A percentile compares a stretch with the other conserved stretches of the same genome.
Conservation (phyloP, 2,329 filamentous ascomycete species). For the Cladosporium sphaerospermum region DNA sequence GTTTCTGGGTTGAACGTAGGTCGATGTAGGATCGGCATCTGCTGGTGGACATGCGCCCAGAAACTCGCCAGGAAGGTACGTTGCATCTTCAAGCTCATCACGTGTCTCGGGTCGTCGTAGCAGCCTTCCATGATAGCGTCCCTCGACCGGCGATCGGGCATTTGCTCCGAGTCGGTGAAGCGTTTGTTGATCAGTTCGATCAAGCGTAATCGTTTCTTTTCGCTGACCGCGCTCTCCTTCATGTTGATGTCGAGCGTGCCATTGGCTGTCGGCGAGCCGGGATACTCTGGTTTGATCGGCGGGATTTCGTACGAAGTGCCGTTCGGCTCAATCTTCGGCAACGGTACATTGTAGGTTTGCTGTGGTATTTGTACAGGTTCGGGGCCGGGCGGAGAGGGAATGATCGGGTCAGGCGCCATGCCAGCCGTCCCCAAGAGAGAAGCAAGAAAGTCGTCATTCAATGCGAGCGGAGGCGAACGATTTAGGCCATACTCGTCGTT, state of each 20-base stretch:
- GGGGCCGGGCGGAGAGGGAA: constrained; percentile 20
- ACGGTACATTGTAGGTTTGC: constrained; percentile 14
- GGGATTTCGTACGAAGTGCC: constrained; percentile 7
- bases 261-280: constrained; percentile 13
- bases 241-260: constrained; percentile 62
- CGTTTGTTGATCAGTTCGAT: constrained; percentile 73
- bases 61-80: constrained; percentile 89
- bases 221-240: constrained; percentile 74
- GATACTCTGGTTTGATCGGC: not conserved
- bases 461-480: constrained; percentile 64
- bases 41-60: constrained; percentile 91
- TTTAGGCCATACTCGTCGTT: constrained; percentile 69
- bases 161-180: constrained; percentile 74
- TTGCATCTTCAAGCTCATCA: constrained; percentile 87
- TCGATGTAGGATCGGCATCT: constrained; percentile 89
- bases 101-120: constrained; percentile 54
- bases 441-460: constrained; percentile 25
- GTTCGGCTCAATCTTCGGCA: constrained; percentile 23
- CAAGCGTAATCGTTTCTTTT: constrained; percentile 72
- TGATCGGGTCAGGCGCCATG: constrained; percentile 12
- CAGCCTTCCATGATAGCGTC: constrained; percentile 74
- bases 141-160: constrained; percentile 67
- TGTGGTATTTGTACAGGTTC: constrained; percentile 14
- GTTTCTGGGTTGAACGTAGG: constrained; percentile 87
- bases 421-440: constrained; percentile 19